These are phyloP conservation scores for Bretschneidera sinensis DNA, from an alignment of 345 rosid species.

Conservation along the genomic window DNA sequence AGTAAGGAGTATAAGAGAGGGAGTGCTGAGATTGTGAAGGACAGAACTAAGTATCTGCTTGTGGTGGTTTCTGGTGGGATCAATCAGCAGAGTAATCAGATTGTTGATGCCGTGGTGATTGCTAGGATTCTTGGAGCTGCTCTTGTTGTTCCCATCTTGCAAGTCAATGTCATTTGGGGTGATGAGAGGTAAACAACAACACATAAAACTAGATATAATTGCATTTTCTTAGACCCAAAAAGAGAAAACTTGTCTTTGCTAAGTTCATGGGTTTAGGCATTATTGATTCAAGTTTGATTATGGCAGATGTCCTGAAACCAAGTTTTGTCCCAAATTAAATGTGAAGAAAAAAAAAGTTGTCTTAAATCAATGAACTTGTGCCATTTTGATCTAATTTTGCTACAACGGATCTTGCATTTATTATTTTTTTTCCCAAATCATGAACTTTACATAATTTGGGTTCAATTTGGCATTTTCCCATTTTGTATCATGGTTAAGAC, in stretches of 20 bases:
- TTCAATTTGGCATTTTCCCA: background rate
- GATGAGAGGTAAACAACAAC: slow-evolving; percentile 71
- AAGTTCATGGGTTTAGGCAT: too few relatives aligned
- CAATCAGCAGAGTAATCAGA: slow-evolving; percentile 98
- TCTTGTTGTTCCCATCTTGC: slow-evolving; percentile 89
- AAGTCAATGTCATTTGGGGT: slow-evolving; percentile 98
- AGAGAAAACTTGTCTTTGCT: too few relatives aligned
- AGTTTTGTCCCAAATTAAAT: background rate
- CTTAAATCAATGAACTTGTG: background rate
- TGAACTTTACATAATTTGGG: background rate
- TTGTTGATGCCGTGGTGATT: slow-evolving; percentile 95
- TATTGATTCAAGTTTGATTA: background rate
- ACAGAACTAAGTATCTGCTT: slow-evolving; percentile 61
- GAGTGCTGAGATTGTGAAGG: slow-evolving; percentile 33
- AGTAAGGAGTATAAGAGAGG: slow-evolving; percentile 47
- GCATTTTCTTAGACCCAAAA: too few relatives aligned
- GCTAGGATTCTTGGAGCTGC: slow-evolving; percentile 95
- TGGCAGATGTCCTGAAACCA: background rate
- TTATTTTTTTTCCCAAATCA: background rate
- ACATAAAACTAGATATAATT: background rate
- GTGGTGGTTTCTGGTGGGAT: slow-evolving; percentile 94
- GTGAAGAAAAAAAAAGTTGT: too few relatives aligned
- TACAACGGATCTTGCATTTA: background rate
- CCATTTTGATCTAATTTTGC: background rate
- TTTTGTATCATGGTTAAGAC: background rate